A percentile compares a stretch with the other conserved stretches of the same genome.
Evolutionary conservation across 2,329 filamentous ascomycete species (phyloP).

Genomic region (Sporothrix curviconia): DNA sequence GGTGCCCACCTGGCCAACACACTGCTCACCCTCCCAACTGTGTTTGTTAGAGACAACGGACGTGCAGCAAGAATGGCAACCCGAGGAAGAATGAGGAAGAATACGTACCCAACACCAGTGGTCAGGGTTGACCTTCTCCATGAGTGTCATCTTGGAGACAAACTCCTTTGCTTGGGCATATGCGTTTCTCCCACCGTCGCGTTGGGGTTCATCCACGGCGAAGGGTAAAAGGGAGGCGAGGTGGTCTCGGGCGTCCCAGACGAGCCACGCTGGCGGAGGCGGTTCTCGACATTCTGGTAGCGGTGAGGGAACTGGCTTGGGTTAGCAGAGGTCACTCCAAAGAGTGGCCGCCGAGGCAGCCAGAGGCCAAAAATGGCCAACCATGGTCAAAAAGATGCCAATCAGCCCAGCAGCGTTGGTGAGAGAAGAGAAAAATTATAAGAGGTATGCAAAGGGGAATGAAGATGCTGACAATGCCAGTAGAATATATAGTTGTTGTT

Average conservation of each 20-base stretch:
- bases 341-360: not conserved
- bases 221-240: constrained; percentile 67
- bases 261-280: constrained; percentile 16
- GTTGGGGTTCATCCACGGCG: constrained; percentile 74
- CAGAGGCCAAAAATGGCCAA: not conserved
- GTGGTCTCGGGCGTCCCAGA: constrained; percentile 25
- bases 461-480: no score
- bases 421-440: not conserved
- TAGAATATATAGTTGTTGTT: not conserved
- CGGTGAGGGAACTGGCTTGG: not conserved
- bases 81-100: not conserved
- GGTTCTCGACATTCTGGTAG: constrained; percentile 13
- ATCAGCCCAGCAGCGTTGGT: no score
- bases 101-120: constrained; percentile 71
- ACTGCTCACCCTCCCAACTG: constrained; percentile 62
- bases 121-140: constrained; percentile 94
- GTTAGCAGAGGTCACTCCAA: constrained; percentile 20
- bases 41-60: not conserved
- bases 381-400: not conserved
- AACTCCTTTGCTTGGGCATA: constrained; percentile 71
- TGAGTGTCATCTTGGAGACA: constrained; percentile 73
- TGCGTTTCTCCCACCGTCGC: constrained; percentile 69
- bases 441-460: not conserved
- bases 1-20: constrained; percentile 69
- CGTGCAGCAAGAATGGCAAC: not conserved